Base-by-base conservation (phyloP, 1,139 yeast species). In the Blastobotrys buckinghamii region DNA sequence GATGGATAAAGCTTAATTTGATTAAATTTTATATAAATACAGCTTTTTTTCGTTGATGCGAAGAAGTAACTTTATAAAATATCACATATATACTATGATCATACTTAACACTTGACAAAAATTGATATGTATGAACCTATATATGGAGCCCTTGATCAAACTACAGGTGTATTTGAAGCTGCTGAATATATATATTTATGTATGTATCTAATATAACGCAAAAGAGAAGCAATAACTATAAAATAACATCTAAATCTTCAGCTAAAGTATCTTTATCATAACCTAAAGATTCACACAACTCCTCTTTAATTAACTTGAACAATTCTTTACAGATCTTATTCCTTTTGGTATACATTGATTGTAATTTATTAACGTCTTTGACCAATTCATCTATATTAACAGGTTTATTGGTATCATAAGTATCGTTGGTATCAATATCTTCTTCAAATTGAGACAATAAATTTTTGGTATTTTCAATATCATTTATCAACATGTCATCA, bases 321-420 rank as follows among this genome's bases (percentile, higher is more conserved):
- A 55, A 45, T 22, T 37, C 42, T 35, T 53, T 34, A 32, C 52
- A 55, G n/a, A 54, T 24, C 20, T 48, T 53, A 6, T 49, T 45
- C 33, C 50, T 32, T 19, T 42, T 44, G 6, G 15, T 37, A 24
- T 44, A 43, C 4, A 39, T 30, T 22, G 34, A 42, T 20, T 32
- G 36, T 8, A 50, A 24, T 29, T 35, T 34, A 16, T 40, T 30
- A 15, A 53, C 39, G 7, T 44, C 47, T 12, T 24, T 26, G 15
- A 17, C 33, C 19, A 39, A 24, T 10, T 5, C 13, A 15, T 16
- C 24, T 5, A 7, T 22, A 22, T 22, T 7, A 22, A 22, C 24
- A n/a, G n/a, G n/a, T n/a, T n/a, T n/a, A n/a, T 22, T 22, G 4
- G 24, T 22, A 5, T 22, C 24, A 16, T 42, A 39, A 16, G 13